Conservation (phyloP, 257 asterid genomes). For the Plantago major region DNA sequence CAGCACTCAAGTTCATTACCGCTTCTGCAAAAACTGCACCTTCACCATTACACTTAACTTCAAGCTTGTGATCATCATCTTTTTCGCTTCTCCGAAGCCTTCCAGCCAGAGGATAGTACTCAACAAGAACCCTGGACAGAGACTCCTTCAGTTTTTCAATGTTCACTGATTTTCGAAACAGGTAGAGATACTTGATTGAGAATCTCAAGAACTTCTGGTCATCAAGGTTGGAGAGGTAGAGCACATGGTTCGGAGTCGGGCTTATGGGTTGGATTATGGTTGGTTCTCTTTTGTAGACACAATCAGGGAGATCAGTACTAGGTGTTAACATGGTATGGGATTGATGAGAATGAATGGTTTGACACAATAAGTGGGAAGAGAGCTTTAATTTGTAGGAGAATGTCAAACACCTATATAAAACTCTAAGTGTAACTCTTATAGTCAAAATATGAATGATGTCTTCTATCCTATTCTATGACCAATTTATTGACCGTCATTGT, state of each 20-base stretch:
- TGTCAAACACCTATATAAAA: no score
- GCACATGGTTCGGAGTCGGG: slow-evolving; percentile 49
- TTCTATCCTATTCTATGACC: no score
- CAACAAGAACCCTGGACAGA: slow-evolving; percentile 54
- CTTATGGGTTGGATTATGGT: slow-evolving; percentile 37
- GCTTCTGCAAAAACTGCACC: slow-evolving; percentile 86
- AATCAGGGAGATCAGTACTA: slow-evolving; percentile 48
- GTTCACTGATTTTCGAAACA: slow-evolving; percentile 38
- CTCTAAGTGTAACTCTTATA: no score
- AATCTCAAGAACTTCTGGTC: slow-evolving; percentile 78
- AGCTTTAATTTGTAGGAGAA: neutral
- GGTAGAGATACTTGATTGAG: slow-evolving; percentile 61
- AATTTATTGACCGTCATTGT: no score
- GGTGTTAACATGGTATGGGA: slow-evolving; percentile 34
- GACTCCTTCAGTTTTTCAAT: slow-evolving; percentile 40
- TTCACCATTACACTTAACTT: slow-evolving; percentile 72
- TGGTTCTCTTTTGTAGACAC: slow-evolving; percentile 40
- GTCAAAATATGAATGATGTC: no score
- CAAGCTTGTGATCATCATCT: slow-evolving; percentile 53
- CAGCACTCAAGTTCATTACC: slow-evolving; percentile 46
- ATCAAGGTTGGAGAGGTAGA: slow-evolving; percentile 73
- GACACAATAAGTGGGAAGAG: neutral
- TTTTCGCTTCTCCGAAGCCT: slow-evolving; percentile 40
- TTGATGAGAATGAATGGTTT: neutral
- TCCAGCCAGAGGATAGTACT: slow-evolving; percentile 81